Evolutionary conservation across 2,329 filamentous ascomycete species (phyloP), one percentile per base, ranked within the genome.

Genomic region (Colletotrichum falcatum): DNA sequence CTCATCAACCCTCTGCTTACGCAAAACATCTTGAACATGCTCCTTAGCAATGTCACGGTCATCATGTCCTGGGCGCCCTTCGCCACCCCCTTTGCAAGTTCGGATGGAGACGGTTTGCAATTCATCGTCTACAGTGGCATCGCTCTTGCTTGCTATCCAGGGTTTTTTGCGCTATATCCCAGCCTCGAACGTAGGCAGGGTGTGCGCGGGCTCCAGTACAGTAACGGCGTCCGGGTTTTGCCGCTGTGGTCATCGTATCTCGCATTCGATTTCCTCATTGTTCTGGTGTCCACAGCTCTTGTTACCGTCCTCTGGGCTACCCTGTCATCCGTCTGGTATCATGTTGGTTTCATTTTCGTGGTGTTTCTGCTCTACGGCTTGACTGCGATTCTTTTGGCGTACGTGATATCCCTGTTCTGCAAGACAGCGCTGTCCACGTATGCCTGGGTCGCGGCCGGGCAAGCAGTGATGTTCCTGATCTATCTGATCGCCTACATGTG

Each of bases 221-320:
- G 93, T 64, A 98, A 97, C 77, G 95, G 95, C 56, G 94, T 97
- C 35, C 87, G 93, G 16, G 91, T 93, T 0, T 84, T 93, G 11
- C 94, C 94, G 0, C 84, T 98, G 1, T 98, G 95, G 95, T 81
- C 93, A 6, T 93, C 95, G 1, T 97, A 98, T 77, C 85, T 92
- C 0, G 77, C 85, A 0, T 97, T 97, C 76, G 95, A 98, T 81
- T 94, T 95, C 73, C 78, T 88, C 53, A 90, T 97, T 66, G 90
- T 94, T 1, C 77, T 97, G 18, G 75, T 89, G 4, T 88, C 90
- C 33, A 90, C 91, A 26, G 89, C 90, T 9, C 76, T 96, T 12
- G 86, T 89, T 11, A 89, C 90, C 28, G 88, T 89, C 33, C 88
- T 97, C 28, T 94, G 94, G 79, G 88, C 87, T 1, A 88, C 86